Base-by-base conservation (phyloP, 345 rosid species). In the Pugionium dolabratum region DNA sequence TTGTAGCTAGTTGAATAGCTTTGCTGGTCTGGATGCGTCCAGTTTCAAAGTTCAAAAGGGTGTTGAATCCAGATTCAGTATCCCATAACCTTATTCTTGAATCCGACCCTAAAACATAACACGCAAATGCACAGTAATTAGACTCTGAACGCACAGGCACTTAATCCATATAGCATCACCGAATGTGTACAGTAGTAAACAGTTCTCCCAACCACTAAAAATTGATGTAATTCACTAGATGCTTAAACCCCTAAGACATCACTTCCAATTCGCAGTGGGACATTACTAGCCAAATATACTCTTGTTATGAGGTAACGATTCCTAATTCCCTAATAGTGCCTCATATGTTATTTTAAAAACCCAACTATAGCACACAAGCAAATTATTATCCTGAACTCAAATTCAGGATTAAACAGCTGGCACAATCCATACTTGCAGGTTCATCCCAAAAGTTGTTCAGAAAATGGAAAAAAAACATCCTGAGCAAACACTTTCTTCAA, bases 71-170 rank as follows among this genome's bases (percentile, higher is more conserved):
- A 61, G 97, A 88, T 78, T 85, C 86, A 54, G 82, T 67, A 72
- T 93, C 98, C 98, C 98, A 93, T 78, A 90, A 68, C 73, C 96
- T 81, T 81, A 90, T 75, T 79, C 97, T 85, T 31, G 99, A 90
- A 84, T 90, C 99, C 42, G 97, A 94, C 48, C 97, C 97, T 90
- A 82, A 53, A 58, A 64, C 54, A 52, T 54, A 39, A 27, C 4
- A 63, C 30, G 32, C 10, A 57, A n/a, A 65, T 45, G 55, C 7
- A 3, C 3, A 36, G 5, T 41, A 9, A 40, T 54, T 39, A 64
- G 51, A 64, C 18, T 54, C 34, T 36, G 3, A 41, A 49, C 41
- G 27, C 7, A 56, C 26, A 64, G 59, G 31, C 34, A 54, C 27
- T 53, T 33, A 43, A 48, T 33, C 62, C 52, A 11, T 27, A 59